A percentile compares a stretch with the other conserved stretches of the same genome.
Evolutionary conservation across 2,329 filamentous ascomycete species (phyloP).

Genomic region (Xylariaceae sp.): DNA sequence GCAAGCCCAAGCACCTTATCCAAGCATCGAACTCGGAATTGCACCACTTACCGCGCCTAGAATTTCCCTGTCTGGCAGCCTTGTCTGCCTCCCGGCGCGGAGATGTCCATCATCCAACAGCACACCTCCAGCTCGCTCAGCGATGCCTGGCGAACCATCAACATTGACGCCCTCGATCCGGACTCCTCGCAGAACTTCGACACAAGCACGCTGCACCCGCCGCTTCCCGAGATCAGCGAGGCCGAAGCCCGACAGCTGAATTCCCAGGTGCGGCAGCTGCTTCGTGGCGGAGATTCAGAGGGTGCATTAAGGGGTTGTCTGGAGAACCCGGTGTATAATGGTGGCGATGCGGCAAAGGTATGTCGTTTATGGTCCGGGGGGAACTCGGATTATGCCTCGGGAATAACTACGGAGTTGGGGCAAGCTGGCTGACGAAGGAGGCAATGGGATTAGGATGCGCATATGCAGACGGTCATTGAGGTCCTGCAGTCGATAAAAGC

Average conservation of each 20-base stretch:
- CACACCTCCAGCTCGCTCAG: conserved; percentile 61
- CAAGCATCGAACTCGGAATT: not conserved
- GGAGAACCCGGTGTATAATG: conserved; percentile 80
- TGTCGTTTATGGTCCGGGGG: conserved; percentile 18
- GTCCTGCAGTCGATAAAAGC: conserved; percentile 96
- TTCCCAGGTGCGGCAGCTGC: conserved; percentile 81
- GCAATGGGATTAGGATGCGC: conserved; percentile 65
- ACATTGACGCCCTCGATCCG: conserved; percentile 88
- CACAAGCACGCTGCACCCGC: conserved; percentile 77
- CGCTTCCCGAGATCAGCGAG: conserved; percentile 73
- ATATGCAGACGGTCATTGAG: conserved; percentile 86
- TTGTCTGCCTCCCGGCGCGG: conserved; percentile 3
- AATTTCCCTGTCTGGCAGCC: conserved; percentile 17
- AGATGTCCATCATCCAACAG: conserved; percentile 70
- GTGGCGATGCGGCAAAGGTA: conserved; percentile 61
- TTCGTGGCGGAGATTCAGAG: conserved; percentile 84
- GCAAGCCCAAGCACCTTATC: conserved; percentile 15
- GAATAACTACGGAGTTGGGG: conserved; percentile 17
- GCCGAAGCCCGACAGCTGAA: conserved; percentile 77
- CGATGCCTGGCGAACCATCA: conserved; percentile 83
- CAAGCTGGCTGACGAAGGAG: conserved; percentile 19
- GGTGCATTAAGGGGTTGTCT: conserved; percentile 82
- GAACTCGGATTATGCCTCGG: conserved; percentile 3
- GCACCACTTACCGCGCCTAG: not conserved
- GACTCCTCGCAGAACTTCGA: conserved; percentile 93